Conservation (phyloP, 2,329 filamentous ascomycete species). For the Acrocalymma vagum region DNA sequence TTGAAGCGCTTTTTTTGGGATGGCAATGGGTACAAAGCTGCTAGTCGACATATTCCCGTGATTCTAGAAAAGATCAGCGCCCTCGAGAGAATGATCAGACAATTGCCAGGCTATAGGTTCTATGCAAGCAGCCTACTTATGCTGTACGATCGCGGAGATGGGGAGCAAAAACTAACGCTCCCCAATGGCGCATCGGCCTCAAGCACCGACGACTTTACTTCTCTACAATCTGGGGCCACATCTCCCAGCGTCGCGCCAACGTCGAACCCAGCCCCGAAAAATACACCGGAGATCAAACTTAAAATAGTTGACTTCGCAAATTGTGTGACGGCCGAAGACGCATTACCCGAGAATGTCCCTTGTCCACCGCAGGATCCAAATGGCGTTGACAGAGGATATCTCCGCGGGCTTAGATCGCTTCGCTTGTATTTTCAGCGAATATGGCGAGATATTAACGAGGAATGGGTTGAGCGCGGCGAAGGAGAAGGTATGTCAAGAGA, state of each 20-base stretch:
- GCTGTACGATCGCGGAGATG: conserved; percentile 88
- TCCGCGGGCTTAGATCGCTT: conserved; percentile 82
- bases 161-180: conserved; percentile 53
- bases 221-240: conserved; percentile 33
- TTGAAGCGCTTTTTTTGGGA: conserved; percentile 92
- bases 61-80: conserved; percentile 84
- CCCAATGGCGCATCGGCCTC: conserved; percentile 21
- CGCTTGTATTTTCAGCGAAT: conserved; percentile 88
- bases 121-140: conserved; percentile 95
- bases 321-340: conserved; percentile 88
- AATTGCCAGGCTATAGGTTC: conserved; percentile 86
- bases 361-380: conserved; percentile 85
- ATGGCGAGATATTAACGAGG: conserved; percentile 73
- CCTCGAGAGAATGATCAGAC: conserved; percentile 83
- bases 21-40: conserved; percentile 80
- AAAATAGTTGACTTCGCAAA: conserved; percentile 99
- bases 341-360: conserved; percentile 61
- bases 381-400: conserved; percentile 86
- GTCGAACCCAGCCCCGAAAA: conserved; percentile 23
- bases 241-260: conserved; percentile 23
- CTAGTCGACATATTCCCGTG: conserved; percentile 85
- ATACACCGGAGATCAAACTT: conserved; percentile 74
- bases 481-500: conserved; percentile 47
- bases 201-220: conserved; percentile 28
- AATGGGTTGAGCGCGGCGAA: conserved; percentile 54